Conservation (phyloP, 768 basidiomycete genomes). For the Daedaleopsis nitida region DNA sequence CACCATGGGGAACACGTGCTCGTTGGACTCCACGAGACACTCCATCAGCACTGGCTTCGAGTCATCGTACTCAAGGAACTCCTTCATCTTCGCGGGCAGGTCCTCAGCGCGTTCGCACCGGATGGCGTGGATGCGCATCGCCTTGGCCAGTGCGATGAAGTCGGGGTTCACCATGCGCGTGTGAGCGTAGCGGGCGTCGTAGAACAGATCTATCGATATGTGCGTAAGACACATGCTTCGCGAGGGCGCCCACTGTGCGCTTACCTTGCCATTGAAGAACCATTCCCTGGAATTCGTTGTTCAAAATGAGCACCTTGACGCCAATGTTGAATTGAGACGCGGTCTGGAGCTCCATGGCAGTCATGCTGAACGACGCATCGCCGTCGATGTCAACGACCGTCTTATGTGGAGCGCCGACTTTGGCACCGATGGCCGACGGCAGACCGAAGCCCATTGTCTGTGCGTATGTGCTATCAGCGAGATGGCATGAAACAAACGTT, state of each 20-base stretch:
- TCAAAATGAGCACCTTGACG: slow-evolving; percentile 90
- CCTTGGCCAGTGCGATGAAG: slow-evolving; percentile 84
- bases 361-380: slow-evolving; percentile 99
- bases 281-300: slow-evolving; percentile 99
- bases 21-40: slow-evolving; percentile 79
- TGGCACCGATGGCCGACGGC: slow-evolving; percentile 93
- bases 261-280: slow-evolving; percentile 98
- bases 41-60: slow-evolving; percentile 89
- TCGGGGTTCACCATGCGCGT: slow-evolving; percentile 95
- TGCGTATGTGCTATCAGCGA: not conserved
- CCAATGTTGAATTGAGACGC: slow-evolving; percentile 91
- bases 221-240: not conserved
- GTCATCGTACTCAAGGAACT: slow-evolving; percentile 94
- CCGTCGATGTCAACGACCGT: slow-evolving; percentile 96
- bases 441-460: slow-evolving; percentile 99
- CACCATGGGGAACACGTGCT: slow-evolving; percentile 93
- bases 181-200: slow-evolving; percentile 95
- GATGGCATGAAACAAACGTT: not conserved
- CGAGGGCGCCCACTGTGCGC: slow-evolving; percentile 20
- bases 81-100: slow-evolving; percentile 95
- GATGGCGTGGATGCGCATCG: slow-evolving; percentile 94
- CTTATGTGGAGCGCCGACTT: slow-evolving; percentile 93
- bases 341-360: slow-evolving; percentile 97
- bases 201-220: slow-evolving; percentile 75
- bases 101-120: slow-evolving; percentile 71